Conservation (phyloP, 1,284 basidiomycete species). For the Malassezia nana region DNA sequence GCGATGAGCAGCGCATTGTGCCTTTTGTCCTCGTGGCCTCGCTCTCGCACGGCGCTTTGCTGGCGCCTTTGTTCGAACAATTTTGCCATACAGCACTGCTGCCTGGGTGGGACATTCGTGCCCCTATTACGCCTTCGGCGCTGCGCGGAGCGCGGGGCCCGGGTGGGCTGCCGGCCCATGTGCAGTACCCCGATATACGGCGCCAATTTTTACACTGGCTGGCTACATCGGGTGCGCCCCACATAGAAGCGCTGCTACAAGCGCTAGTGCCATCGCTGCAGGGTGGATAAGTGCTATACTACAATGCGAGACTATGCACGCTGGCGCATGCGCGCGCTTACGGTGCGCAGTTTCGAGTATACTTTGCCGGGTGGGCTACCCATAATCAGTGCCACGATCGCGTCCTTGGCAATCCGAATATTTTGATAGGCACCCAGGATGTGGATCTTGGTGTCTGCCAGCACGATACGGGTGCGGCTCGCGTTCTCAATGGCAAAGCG, state of each 20-base stretch:
- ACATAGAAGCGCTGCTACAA: conserved; percentile 2
- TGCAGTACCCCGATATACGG: conserved; percentile 14
- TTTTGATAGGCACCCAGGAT: conserved; percentile 90
- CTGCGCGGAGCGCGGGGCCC: conserved; percentile 10
- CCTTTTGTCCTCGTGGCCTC: conserved; percentile 16
- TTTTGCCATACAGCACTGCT: conserved; percentile 8
- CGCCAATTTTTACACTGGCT: conserved; percentile 11
- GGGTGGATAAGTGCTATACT: conserved; percentile 1
- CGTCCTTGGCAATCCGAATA: conserved; percentile 92
- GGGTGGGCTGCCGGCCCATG: conserved; percentile 4
- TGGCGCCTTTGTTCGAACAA: conserved; percentile 15
- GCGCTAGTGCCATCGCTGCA: conserved; percentile 14
- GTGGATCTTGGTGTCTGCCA: conserved; percentile 96
- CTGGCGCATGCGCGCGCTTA: conserved; percentile 85
- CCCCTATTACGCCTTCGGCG: conserved; percentile 18
- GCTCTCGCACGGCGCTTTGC: conserved; percentile 15
- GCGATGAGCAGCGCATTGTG: conserved; percentile 11
- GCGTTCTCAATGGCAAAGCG: conserved; percentile 98
- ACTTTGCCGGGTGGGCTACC: conserved; percentile 95
- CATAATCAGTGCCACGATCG: conserved; percentile 85
- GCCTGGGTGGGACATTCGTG: not conserved
- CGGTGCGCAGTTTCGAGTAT: conserved; percentile 60
- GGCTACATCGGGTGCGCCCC: conserved; percentile 3
- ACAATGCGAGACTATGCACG: conserved; percentile 51
- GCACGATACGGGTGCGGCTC: conserved; percentile 84